Evolutionary conservation across 352 stramenopile genomes (phyloP), one percentile per base, ranked within the genome.

Genomic region (Paralagenidium karlingii): DNA sequence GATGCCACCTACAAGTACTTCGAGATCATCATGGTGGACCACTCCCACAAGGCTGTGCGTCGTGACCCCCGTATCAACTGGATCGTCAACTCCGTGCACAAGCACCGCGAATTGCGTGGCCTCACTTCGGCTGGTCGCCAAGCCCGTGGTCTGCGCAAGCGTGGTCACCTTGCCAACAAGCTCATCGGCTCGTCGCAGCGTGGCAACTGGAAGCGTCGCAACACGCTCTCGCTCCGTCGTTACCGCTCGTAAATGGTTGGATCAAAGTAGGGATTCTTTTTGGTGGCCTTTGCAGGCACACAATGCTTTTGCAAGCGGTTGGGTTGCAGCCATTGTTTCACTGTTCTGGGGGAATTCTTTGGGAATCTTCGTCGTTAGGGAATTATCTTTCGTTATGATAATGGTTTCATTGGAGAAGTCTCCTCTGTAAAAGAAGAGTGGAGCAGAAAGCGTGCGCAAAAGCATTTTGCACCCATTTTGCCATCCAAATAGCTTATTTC

Each of bases 1-100:
- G 96, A 99, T 68, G 94, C 96, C 24, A 99, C 96, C 53, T 99
- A 98, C 94, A 99, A 99, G 78, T 99, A 99, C 77, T 99, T 98
- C 55, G 96, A 99, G 82, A 79, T 99, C 54, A 99, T 99, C 70
- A 63, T 98, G 33, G 93, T 99, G 31, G 96, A 99, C 81, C 93
- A 97, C 54, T 83, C 75, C 55, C 96, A 99, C 82, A 90, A 85
- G 59, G 86, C 82, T 47, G 98, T 99, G 76, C 88, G 96, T 63
- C 97, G 97, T 52, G 96, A 99, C 69, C 78, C 96, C 38, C 92
- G 92, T 60, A 98, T 99, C 73, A 98, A 99, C 80, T 99, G 96
- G 96, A 99, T 99, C 79, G 82, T 77, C 50, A 98, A 98, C 69
- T 81, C 94, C 45, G 91, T 98, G 46, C 94, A 98, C 81, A 99